Evolutionary conservation across 345 rosid species (phyloP).

Genomic region (Eucalyptus dawsonii): DNA sequence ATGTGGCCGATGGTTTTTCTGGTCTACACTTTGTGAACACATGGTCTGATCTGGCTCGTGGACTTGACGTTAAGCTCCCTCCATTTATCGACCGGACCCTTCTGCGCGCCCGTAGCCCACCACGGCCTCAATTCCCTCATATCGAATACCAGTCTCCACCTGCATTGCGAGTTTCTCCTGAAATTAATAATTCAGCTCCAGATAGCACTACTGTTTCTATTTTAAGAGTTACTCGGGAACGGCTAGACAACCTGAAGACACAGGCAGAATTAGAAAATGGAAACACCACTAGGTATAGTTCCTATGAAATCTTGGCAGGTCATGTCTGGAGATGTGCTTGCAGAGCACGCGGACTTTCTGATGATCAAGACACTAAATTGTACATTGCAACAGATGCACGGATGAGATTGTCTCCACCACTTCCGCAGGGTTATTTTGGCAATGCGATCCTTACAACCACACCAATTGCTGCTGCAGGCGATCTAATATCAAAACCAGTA

Average conservation of each 20-base stretch:
- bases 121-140: conserved; percentile 64
- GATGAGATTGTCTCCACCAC: conserved; percentile 54
- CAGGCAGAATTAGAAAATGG: conserved; percentile 52
- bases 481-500: conserved; percentile 55
- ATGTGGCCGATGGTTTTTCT: too few relatives aligned
- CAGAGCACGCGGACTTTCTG: conserved; percentile 55
- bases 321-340: conserved; percentile 80
- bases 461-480: conserved; percentile 58
- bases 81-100: too few relatives aligned
- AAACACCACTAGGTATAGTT: conserved; percentile 47
- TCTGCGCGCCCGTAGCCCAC: conserved; percentile 28
- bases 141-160: conserved; percentile 27
- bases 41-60: too few relatives aligned
- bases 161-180: background rate
- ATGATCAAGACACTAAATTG: conserved; percentile 57
- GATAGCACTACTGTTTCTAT: conserved; percentile 37
- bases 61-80: too few relatives aligned
- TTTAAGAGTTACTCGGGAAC: conserved; percentile 49
- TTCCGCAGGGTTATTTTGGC: conserved; percentile 85
- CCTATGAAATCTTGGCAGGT: conserved; percentile 78
- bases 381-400: conserved; percentile 81
- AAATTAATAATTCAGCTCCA: conserved; percentile 2
- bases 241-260: conserved; percentile 47
- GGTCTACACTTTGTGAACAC: too few relatives aligned
- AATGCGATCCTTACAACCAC: conserved; percentile 75